phyloP scores from a whole-genome alignment of 805 yeast genomes.

The Teunomyces pallodes region DNA sequence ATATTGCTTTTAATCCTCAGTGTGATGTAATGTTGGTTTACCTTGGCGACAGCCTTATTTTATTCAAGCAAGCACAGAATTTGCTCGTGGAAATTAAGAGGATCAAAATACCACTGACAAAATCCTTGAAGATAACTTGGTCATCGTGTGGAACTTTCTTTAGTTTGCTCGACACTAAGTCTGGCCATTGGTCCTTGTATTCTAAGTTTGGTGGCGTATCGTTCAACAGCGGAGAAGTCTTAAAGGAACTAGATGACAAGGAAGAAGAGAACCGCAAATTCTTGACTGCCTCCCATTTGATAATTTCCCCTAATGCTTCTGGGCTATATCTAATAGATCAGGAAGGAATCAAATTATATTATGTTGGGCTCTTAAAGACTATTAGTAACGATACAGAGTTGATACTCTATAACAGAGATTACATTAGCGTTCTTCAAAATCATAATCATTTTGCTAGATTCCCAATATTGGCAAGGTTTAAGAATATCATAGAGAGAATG shows the following conservation, averaged over 20 bases:
- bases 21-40: constrained; percentile 17
- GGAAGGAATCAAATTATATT: constrained; percentile 17
- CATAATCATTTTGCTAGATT: constrained; percentile 20
- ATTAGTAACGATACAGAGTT: constrained; percentile 6
- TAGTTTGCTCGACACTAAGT: constrained; percentile 13
- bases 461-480: constrained; percentile 32
- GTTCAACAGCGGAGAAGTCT: constrained; percentile 24
- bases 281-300: constrained; percentile 21
- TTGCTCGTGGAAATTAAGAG: not conserved
- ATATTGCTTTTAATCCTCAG: constrained; percentile 23
- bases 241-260: constrained; percentile 20
- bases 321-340: constrained; percentile 15
- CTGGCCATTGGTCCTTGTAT: constrained; percentile 29
- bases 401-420: constrained; percentile 24
- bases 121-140: constrained; percentile 21
- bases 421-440: constrained; percentile 21
- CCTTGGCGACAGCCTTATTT: constrained; percentile 4
- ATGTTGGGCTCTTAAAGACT: constrained; percentile 18
- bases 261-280: constrained; percentile 17
- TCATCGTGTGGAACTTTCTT: constrained; percentile 37
- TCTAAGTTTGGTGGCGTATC: constrained; percentile 34
- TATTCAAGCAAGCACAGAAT: constrained; percentile 9
- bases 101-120: not conserved
- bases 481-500: constrained; percentile 19
- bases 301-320: constrained; percentile 27